Conservation (phyloP, 257 asterid genomes). For the Solanum dulcamara region DNA sequence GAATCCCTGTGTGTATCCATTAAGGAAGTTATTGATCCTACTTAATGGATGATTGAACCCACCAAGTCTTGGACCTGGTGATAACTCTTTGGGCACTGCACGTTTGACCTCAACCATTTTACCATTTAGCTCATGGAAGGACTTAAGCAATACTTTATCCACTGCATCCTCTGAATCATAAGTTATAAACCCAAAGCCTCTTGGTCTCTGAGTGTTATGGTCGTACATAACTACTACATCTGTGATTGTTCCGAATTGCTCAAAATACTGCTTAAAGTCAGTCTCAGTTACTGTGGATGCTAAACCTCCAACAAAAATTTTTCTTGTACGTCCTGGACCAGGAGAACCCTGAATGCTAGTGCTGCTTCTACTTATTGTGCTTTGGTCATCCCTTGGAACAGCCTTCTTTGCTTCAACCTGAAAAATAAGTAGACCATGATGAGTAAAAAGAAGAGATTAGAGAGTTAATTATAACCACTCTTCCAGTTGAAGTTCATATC, state of each 20-base stretch:
- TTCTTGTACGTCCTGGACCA: slow-evolving; percentile 16
- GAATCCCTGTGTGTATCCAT: slow-evolving; percentile 10
- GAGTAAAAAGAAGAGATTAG: background rate
- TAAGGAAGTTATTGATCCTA: slow-evolving; percentile 13
- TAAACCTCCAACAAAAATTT: slow-evolving; percentile 17
- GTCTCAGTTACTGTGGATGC: slow-evolving; percentile 19
- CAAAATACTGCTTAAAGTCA: slow-evolving; percentile 16
- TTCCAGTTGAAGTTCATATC: background rate
- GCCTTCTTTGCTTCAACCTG: slow-evolving; percentile 23
- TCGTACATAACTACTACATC: slow-evolving; percentile 22
- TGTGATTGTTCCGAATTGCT: slow-evolving; percentile 17
- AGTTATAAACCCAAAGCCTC: slow-evolving; percentile 22
- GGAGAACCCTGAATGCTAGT: slow-evolving; percentile 18
- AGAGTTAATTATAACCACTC: background rate
- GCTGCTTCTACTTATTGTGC: slow-evolving; percentile 16
- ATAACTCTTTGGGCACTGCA: slow-evolving; percentile 21
- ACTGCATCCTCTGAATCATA: slow-evolving; percentile 20
- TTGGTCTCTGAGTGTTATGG: slow-evolving; percentile 22
- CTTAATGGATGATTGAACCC: slow-evolving; percentile 9
- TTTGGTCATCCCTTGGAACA: slow-evolving; percentile 22
- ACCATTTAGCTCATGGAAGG: slow-evolving; percentile 19
- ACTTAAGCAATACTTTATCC: slow-evolving; percentile 15
- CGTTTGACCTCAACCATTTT: slow-evolving; percentile 23
- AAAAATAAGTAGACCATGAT: background rate
- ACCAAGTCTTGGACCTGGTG: slow-evolving; percentile 15